Conservation (phyloP, 768 basidiomycete genomes). For the Tricholoma terreum region DNA sequence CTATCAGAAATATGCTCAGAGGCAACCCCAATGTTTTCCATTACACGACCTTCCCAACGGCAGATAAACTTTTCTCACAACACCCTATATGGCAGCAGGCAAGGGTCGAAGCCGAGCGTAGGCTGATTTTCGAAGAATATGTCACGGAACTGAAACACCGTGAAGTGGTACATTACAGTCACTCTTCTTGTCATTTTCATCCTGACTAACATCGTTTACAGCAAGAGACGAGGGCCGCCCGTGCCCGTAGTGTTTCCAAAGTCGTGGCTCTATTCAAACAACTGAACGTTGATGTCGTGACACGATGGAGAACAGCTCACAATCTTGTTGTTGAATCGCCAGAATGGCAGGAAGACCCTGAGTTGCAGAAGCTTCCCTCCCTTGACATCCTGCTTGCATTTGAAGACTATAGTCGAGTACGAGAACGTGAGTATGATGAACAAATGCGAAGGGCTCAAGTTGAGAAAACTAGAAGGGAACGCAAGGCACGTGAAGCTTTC, state of each 20-base stretch:
- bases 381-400: constrained; percentile 91
- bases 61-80: constrained; percentile 79
- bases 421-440: constrained; percentile 90
- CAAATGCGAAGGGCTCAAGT: constrained; percentile 76
- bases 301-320: constrained; percentile 87
- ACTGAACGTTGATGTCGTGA: constrained; percentile 88
- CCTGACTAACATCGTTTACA: constrained; percentile 23
- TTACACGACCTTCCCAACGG: constrained; percentile 88
- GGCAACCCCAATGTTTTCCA: constrained; percentile 87
- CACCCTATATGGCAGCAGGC: constrained; percentile 93
- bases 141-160: constrained; percentile 80
- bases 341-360: constrained; percentile 73
- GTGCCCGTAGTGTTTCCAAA: constrained; percentile 77
- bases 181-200: not conserved
- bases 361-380: constrained; percentile 80
- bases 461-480: constrained; percentile 78
- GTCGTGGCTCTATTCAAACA: constrained; percentile 83
- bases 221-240: constrained; percentile 77
- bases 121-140: constrained; percentile 89
- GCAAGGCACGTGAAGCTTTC: constrained; percentile 91
- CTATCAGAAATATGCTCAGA: constrained; percentile 80
- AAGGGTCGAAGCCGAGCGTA: constrained; percentile 80
- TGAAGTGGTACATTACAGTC: constrained; percentile 65
- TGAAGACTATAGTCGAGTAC: constrained; percentile 88
- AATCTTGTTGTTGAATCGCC: constrained; percentile 71